Evolutionary conservation across 768 basidiomycete species (phyloP).

Genomic region (Leucocoprinus leucothites): DNA sequence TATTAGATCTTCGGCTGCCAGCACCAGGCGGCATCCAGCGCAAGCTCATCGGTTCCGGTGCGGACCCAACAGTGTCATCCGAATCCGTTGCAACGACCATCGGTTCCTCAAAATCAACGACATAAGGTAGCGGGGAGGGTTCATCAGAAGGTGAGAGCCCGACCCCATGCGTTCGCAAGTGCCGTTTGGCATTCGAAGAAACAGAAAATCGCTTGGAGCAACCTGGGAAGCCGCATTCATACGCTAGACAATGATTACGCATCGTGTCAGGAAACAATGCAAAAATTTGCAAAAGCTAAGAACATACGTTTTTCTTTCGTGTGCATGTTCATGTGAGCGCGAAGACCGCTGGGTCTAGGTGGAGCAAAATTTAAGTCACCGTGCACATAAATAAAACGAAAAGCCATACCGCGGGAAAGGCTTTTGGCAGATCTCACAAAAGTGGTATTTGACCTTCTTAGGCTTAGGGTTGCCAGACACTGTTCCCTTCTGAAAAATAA

Average conservation of each 20-base stretch:
- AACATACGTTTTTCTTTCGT: slow-evolving; percentile 28
- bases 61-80: neutral
- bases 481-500: slow-evolving; percentile 5
- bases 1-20: slow-evolving; percentile 9
- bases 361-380: neutral
- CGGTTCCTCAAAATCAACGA: slow-evolving; percentile 27
- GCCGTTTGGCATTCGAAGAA: slow-evolving; percentile 62
- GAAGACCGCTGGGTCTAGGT: slow-evolving; percentile 33
- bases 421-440: slow-evolving; percentile 30
- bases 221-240: slow-evolving; percentile 43
- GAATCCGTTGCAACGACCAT: slow-evolving; percentile 17
- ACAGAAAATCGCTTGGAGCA: slow-evolving; percentile 61
- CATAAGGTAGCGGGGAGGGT: slow-evolving; percentile 18
- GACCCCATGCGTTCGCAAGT: slow-evolving; percentile 60
- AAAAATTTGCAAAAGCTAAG: neutral
- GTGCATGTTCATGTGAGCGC: slow-evolving; percentile 34
- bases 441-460: slow-evolving; percentile 33
- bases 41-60: slow-evolving; percentile 3
- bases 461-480: slow-evolving; percentile 17
- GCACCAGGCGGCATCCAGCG: slow-evolving; percentile 15
- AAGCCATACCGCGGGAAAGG: slow-evolving; percentile 28
- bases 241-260: slow-evolving; percentile 18
- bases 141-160: slow-evolving; percentile 23
- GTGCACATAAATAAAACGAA: neutral
- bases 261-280: neutral